phyloP scores from a whole-genome alignment of 768 basidiomycete species.

The Exsudoporus frostii region DNA sequence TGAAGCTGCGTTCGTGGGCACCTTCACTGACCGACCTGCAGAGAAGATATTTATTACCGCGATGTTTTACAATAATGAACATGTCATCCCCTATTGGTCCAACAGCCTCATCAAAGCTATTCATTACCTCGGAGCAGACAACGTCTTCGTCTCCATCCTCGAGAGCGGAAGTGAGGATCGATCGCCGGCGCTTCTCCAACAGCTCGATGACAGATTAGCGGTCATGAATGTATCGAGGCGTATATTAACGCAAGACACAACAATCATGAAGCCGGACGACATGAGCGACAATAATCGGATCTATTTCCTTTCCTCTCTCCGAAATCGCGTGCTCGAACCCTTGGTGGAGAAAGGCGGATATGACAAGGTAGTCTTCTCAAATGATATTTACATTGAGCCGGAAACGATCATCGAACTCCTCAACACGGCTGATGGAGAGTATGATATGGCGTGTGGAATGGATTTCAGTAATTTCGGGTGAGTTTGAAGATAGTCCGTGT shows the following conservation, averaged over 20 bases:
- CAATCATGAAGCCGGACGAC: slow-evolving; percentile 6
- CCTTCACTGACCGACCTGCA: not conserved
- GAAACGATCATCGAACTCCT: slow-evolving; percentile 40
- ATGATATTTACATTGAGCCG: slow-evolving; percentile 41
- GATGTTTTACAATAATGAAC: slow-evolving; percentile 39
- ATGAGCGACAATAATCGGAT: not conserved
- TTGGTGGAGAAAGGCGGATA: slow-evolving; percentile 35
- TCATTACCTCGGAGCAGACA: slow-evolving; percentile 39
- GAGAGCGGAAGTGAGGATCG: slow-evolving; percentile 33
- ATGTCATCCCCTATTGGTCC: slow-evolving; percentile 40
- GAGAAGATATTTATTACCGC: slow-evolving; percentile 25
- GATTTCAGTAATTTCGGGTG: slow-evolving; percentile 37
- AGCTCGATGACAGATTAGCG: slow-evolving; percentile 6
- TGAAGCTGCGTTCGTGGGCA: too few species aligned
- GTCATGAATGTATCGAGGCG: slow-evolving; percentile 11
- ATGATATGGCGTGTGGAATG: slow-evolving; percentile 43
- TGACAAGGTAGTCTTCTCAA: slow-evolving; percentile 40
- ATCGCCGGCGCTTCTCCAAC: slow-evolving; percentile 9
- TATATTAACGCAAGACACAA: slow-evolving; percentile 10
- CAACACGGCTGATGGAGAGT: slow-evolving; percentile 35
- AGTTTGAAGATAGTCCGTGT: slow-evolving; percentile 10
- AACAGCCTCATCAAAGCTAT: slow-evolving; percentile 34
- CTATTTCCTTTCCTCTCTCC: slow-evolving; percentile 21
- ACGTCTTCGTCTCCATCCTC: slow-evolving; percentile 42
- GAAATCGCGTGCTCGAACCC: slow-evolving; percentile 43